phyloP scores from a whole-genome alignment of 1,284 basidiomycete genomes.

The Paramarasmius palmivorus region DNA sequence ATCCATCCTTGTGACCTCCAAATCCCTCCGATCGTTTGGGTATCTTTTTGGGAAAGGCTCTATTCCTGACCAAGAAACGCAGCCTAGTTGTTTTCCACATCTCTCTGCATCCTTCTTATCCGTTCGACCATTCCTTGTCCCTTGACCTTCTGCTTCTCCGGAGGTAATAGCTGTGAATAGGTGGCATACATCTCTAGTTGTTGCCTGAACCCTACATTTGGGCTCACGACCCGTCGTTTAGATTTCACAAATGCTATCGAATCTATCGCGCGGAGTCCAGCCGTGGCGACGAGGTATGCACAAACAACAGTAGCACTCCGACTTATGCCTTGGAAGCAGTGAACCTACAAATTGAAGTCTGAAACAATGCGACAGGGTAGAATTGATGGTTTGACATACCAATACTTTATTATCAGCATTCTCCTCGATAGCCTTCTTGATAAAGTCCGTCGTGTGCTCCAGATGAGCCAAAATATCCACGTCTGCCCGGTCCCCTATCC shows the following conservation, averaged over 20 bases:
- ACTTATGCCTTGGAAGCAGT: constrained; percentile 83
- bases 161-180: constrained; percentile 20
- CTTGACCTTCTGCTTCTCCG: constrained; percentile 6
- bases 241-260: constrained; percentile 57
- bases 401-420: constrained; percentile 58
- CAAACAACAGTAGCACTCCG: constrained; percentile 81
- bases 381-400: constrained; percentile 36
- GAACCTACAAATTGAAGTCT: constrained; percentile 43
- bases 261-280: constrained; percentile 51
- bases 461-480: constrained; percentile 60
- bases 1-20: too few species aligned
- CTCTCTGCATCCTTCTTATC: background rate
- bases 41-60: too few species aligned
- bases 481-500: constrained; percentile 53
- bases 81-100: background rate
- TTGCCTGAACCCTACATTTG: constrained; percentile 64
- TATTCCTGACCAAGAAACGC: too few species aligned
- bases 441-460: constrained; percentile 64
- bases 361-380: constrained; percentile 26
- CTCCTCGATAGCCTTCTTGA: constrained; percentile 53
- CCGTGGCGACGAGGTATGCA: constrained; percentile 74
- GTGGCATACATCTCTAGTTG: constrained; percentile 44
- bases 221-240: constrained; percentile 58
- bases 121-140: background rate
- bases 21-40: too few species aligned